Conservation (phyloP, 148 eudicot species). For the Chenopodium formosanum region DNA sequence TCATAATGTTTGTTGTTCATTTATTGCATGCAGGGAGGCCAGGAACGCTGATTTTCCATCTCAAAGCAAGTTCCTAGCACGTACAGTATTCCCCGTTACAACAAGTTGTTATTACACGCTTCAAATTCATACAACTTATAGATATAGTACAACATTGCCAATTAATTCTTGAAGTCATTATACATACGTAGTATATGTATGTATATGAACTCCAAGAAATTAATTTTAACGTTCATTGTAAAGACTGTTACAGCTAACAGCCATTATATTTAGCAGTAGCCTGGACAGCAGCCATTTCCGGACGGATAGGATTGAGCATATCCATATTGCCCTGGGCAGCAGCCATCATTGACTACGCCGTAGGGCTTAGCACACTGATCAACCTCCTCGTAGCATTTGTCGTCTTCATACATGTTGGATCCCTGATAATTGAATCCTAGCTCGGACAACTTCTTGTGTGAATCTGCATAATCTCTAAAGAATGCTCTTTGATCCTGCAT, state of each 20-base stretch:
- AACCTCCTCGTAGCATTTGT: not conserved
- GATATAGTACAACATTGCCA: not conserved
- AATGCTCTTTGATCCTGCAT: conserved; percentile 73
- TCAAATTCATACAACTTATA: too few species aligned
- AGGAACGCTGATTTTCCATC: not conserved
- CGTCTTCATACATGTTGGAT: conserved; percentile 18
- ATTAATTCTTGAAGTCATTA: not conserved
- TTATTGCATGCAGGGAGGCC: conserved; percentile 1
- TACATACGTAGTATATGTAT: too few species aligned
- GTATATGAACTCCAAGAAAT: not conserved
- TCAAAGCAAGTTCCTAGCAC: not conserved
- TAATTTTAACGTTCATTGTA: not conserved
- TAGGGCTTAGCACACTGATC: not conserved
- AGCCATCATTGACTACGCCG: not conserved
- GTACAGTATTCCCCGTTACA: not conserved
- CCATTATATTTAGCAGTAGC: not conserved
- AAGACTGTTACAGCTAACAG: not conserved
- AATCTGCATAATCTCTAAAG: conserved; percentile 74
- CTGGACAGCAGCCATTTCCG: conserved; percentile 4
- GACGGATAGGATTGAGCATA: not conserved
- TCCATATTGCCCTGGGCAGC: not conserved
- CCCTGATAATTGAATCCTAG: conserved; percentile 47
- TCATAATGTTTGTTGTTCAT: not conserved
- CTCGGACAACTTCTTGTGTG: conserved; percentile 88
- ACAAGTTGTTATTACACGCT: not conserved